phyloP scores from a whole-genome alignment of 148 eudicot species.

The Vaccinium macrocarpon region DNA sequence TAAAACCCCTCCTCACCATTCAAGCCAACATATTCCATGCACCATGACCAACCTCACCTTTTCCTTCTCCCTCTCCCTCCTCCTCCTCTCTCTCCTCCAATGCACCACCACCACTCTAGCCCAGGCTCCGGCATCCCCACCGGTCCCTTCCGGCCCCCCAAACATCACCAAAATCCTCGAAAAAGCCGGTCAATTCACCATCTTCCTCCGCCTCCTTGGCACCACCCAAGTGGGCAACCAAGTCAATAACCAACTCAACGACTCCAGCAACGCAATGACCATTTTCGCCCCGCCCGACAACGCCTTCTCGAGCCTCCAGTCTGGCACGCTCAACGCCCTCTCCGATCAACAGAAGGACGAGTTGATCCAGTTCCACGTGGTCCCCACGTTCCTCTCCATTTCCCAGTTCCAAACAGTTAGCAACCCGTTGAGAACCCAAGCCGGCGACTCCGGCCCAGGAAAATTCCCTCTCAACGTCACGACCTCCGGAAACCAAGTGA shows the following conservation, averaged over 20 bases:
- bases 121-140: constrained; percentile 50
- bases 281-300: constrained; percentile 79
- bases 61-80: background rate
- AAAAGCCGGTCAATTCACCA: constrained; percentile 77
- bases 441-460: constrained; percentile 53
- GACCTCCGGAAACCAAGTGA: constrained; percentile 72
- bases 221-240: constrained; percentile 59
- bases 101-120: constrained; percentile 31
- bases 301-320: constrained; percentile 64
- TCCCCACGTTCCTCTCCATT: constrained; percentile 52
- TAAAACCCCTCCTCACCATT: constrained; percentile 11
- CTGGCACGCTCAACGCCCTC: constrained; percentile 77
- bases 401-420: constrained; percentile 80
- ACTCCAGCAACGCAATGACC: constrained; percentile 71
- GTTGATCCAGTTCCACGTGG: constrained; percentile 68
- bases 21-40: background rate
- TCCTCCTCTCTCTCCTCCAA: constrained; percentile 26
- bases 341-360: constrained; percentile 67
- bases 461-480: constrained; percentile 79
- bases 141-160: constrained; percentile 74
- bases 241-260: constrained; percentile 76
- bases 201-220: constrained; percentile 54
- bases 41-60: background rate
- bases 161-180: constrained; percentile 69
- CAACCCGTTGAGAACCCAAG: constrained; percentile 85